phyloP scores from a whole-genome alignment of 1,139 yeast genomes.

The Blastobotrys serpentis region DNA sequence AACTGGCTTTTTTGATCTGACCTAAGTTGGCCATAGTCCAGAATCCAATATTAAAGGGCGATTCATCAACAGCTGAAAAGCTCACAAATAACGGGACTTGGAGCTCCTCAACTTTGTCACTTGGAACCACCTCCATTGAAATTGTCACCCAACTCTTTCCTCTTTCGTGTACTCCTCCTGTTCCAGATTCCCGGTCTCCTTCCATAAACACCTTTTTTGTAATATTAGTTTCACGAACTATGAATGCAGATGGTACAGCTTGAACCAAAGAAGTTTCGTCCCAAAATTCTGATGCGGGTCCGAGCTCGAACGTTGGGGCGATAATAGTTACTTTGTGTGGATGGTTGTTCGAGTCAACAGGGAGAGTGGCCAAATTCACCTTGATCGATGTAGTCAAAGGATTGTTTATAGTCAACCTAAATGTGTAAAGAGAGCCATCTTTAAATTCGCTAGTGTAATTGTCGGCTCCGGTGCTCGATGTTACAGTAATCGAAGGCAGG shows the following conservation, averaged over 20 bases:
- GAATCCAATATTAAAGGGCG: constrained; percentile 17
- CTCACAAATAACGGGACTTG: constrained; percentile 30
- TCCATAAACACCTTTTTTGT: constrained; percentile 35
- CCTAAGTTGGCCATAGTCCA: constrained; percentile 20
- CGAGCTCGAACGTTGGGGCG: constrained; percentile 29
- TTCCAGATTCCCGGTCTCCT: constrained; percentile 23
- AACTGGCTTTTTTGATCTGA: neutral
- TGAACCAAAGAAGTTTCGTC: constrained; percentile 32
- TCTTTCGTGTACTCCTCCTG: constrained; percentile 21
- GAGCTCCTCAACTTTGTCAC: constrained; percentile 9
- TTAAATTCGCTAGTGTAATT: constrained; percentile 19
- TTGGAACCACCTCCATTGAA: constrained; percentile 23
- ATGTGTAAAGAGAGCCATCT: constrained; percentile 14
- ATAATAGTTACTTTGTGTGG: constrained; percentile 27
- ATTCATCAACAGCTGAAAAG: constrained; percentile 11
- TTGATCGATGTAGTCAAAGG: constrained; percentile 28
- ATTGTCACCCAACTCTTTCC: constrained; percentile 35
- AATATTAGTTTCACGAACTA: constrained; percentile 32
- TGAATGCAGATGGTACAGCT: constrained; percentile 31
- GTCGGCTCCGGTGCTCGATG: constrained; percentile 19
- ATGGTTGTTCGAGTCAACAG: constrained; percentile 12
- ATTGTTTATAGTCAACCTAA: constrained; percentile 31
- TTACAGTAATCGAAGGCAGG: constrained; percentile 27
- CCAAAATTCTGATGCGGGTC: constrained; percentile 31
- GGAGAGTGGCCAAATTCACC: constrained; percentile 29